These are phyloP conservation scores for Globisporangium cylindrosporum DNA, from an alignment of 352 stramenopile species.

Conservation along the genomic window DNA sequence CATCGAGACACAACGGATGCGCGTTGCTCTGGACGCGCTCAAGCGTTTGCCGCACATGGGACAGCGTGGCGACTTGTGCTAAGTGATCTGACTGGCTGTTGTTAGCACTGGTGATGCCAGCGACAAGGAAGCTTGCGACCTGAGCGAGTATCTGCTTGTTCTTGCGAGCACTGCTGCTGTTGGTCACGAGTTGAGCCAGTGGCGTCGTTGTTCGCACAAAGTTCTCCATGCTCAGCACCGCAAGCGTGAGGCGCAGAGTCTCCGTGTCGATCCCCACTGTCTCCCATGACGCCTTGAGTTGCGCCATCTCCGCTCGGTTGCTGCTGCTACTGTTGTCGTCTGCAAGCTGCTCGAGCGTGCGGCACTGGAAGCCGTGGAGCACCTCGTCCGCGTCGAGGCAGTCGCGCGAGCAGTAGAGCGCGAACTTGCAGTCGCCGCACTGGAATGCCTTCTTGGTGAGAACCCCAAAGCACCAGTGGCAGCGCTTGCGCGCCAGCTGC, in stretches of 20 bases:
- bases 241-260: constrained; percentile 43
- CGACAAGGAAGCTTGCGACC: constrained; percentile 2
- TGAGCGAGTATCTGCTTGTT: neutral
- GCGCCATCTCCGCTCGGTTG: neutral
- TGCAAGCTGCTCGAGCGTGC: constrained; percentile 23
- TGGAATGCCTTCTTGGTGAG: constrained; percentile 47
- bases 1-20: constrained; percentile 49
- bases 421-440: constrained; percentile 47
- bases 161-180: constrained; percentile 7
- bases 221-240: constrained; percentile 55
- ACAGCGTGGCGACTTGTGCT: neutral
- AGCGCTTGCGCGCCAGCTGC: constrained; percentile 23
- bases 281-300: neutral
- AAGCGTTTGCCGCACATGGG: constrained; percentile 36
- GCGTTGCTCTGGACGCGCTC: constrained; percentile 52
- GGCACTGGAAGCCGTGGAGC: constrained; percentile 57
- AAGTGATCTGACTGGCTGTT: neutral
- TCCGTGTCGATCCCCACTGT: constrained; percentile 30
- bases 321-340: neutral
- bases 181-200: constrained; percentile 24
- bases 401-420: constrained; percentile 48
- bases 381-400: constrained; percentile 40
- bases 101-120: constrained; percentile 9
- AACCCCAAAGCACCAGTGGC: constrained; percentile 59
- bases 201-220: constrained; percentile 35